These are phyloP conservation scores for Yamadazyma philogaea DNA, from an alignment of 805 yeast genomes.

Conservation along the genomic window DNA sequence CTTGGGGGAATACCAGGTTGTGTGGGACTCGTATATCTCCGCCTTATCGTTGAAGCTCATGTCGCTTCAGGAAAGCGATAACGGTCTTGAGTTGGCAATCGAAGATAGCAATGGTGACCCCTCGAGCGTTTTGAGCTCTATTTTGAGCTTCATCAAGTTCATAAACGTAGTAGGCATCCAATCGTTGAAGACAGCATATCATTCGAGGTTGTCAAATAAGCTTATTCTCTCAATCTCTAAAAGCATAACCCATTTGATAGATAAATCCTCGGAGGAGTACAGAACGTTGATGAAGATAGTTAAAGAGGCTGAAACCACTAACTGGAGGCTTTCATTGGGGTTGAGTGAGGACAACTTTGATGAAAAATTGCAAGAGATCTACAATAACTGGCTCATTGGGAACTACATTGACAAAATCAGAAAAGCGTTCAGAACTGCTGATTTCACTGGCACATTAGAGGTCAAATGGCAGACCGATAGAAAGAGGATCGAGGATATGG, in stretches of 20 bases:
- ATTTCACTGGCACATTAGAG: constrained; percentile 14
- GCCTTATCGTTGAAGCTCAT: constrained; percentile 5
- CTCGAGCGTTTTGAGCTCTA: constrained; percentile 18
- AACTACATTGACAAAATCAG: constrained; percentile 31
- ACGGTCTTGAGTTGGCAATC: not conserved
- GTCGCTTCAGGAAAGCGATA: not conserved
- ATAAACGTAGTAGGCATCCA: constrained; percentile 24
- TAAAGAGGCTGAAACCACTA: constrained; percentile 12
- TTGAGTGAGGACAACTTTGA: constrained; percentile 18
- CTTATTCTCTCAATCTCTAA: constrained; percentile 29
- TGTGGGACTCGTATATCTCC: constrained; percentile 12
- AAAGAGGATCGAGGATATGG: constrained; percentile 10
- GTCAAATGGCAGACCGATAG: constrained; percentile 15
- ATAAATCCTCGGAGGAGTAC: constrained; percentile 13
- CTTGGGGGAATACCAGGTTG: constrained; percentile 11
- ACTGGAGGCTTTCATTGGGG: constrained; percentile 26
- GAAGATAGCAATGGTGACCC: constrained; percentile 4
- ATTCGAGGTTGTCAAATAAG: constrained; percentile 23
- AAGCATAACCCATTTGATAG: constrained; percentile 24
- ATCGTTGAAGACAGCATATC: constrained; percentile 23
- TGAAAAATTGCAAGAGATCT: constrained; percentile 25
- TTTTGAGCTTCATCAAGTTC: constrained; percentile 26
- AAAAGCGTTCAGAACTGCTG: constrained; percentile 15
- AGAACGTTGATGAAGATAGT: constrained; percentile 15
- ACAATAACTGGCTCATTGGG: constrained; percentile 31